Base-by-base conservation (phyloP, 345 rosid species). In the Arabis hirsuta region DNA sequence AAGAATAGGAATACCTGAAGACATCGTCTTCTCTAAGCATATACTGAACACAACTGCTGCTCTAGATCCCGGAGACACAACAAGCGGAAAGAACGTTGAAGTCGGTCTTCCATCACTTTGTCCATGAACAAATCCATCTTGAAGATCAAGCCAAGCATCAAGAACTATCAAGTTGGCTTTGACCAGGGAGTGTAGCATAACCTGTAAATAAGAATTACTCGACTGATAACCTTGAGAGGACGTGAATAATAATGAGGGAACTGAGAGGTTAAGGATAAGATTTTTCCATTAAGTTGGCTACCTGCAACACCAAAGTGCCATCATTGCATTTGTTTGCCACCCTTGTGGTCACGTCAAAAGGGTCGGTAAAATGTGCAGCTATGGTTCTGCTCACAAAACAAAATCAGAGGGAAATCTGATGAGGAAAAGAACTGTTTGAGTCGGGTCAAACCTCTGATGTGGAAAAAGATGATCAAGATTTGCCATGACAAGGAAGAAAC, bases 91-190 rank as follows among this genome's bases (percentile, higher is more conserved):
- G 79, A 88, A 87, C 67, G 85, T 77, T 32, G 87, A 84, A 58
- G 84, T 77, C 19, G 97, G 96, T 74, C 99, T 91, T 82, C 99
- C 90, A 74, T 85, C 85, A 34, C 63, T 81, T 79, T 82, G 69
- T 55, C 87, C 84, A 74, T 89, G 96, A 73, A 82, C 72, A 83
- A 95, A 91, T 56, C 97, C 99, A 74, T 81, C 90, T 90, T 91
- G 93, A 77, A 89, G 96, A 71, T 91, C 93, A 78, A 95, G 90
- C 93, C 97, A 90, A 69, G 96, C 87, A 84, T 95, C 97, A 62
- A 76, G 74, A 56, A 95, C 81, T 42, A 88, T 88, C 84, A 91
- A 77, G 51, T 87, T 79, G 73, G 96, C 96, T 79, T 91, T 91
- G 75, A 94, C 90, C 79, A 89, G 91, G 27, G 97, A 94, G 77